phyloP scores from a whole-genome alignment of 176 grass and related monocot species.

The Oryza glumipatula region DNA sequence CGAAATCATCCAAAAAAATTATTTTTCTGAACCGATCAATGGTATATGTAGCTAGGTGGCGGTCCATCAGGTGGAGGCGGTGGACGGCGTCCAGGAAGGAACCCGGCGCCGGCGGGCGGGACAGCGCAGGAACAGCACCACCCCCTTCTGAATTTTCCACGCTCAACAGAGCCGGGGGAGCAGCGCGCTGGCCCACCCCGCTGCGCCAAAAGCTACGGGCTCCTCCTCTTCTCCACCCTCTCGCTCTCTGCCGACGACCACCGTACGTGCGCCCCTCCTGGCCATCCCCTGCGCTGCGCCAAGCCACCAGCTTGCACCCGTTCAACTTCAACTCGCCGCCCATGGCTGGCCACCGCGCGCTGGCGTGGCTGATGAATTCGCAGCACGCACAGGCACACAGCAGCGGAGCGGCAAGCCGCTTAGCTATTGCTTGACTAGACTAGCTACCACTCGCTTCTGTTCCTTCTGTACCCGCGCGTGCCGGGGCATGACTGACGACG shows the following conservation, averaged over 20 bases:
- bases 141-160: conserved; percentile 30
- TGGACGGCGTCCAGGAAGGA: conserved; percentile 10
- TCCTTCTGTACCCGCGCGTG: neutral
- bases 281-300: neutral
- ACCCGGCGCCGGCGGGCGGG: neutral
- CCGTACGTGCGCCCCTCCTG: conserved; percentile 19
- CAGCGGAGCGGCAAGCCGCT: no score
- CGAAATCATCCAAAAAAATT: no score
- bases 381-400: no score
- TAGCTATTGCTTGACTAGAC: no score
- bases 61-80: conserved; percentile 24
- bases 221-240: neutral
- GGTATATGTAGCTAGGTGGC: no score
- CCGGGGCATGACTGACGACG: no score
- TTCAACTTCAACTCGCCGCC: no score
- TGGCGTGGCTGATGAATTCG: neutral
- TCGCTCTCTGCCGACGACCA: conserved; percentile 54
- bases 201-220: conserved; percentile 38
- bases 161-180: neutral
- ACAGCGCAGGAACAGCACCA: neutral
- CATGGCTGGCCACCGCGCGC: no score
- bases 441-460: neutral
- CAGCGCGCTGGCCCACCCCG: neutral
- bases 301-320: no score
- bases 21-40: no score